These are phyloP conservation scores for Sclerotinia borealis DNA, from an alignment of 2,329 filamentous ascomycete genomes.

Conservation along the genomic window DNA sequence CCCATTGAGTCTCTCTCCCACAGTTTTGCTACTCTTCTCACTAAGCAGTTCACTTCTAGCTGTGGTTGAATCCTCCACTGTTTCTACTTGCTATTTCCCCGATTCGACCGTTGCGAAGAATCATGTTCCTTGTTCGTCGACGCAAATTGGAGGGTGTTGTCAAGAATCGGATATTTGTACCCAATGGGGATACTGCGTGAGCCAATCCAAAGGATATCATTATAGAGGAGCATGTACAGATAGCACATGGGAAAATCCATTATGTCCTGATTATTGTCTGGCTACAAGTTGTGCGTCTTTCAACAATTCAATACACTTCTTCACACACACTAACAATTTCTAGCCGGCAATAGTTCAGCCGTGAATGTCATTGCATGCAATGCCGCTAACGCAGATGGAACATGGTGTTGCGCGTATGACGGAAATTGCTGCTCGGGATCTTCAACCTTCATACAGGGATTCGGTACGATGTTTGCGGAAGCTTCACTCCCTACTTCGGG, in stretches of 20 bases:
- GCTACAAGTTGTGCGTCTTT: constrained; percentile 3
- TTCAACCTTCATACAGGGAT: constrained; percentile 9
- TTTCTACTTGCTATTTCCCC: constrained; percentile 14
- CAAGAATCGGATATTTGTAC: constrained; percentile 16
- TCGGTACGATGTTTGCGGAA: constrained; percentile 17
- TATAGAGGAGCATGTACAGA: constrained; percentile 21
- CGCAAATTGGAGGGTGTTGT: constrained; percentile 17
- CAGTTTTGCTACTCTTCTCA: not conserved
- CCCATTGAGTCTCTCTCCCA: not conserved
- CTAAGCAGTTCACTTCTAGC: not conserved
- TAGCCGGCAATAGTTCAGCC: constrained; percentile 13
- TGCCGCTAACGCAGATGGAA: constrained; percentile 6
- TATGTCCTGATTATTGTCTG: constrained; percentile 19
- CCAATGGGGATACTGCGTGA: constrained; percentile 16
- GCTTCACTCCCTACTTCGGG: not conserved
- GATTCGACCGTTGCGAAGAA: constrained; percentile 10
- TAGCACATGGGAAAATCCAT: constrained; percentile 17
- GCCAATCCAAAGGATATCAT: constrained; percentile 17
- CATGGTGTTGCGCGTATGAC: constrained; percentile 22
- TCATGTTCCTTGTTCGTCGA: constrained; percentile 16
- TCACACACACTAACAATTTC: not conserved
- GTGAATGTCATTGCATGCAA: constrained; percentile 18
- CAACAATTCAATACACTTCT: not conserved
- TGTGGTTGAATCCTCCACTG: not conserved
- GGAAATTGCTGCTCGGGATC: constrained; percentile 13